Base-by-base conservation (phyloP, 2,329 filamentous ascomycete species). In the Clonostachys solani region DNA sequence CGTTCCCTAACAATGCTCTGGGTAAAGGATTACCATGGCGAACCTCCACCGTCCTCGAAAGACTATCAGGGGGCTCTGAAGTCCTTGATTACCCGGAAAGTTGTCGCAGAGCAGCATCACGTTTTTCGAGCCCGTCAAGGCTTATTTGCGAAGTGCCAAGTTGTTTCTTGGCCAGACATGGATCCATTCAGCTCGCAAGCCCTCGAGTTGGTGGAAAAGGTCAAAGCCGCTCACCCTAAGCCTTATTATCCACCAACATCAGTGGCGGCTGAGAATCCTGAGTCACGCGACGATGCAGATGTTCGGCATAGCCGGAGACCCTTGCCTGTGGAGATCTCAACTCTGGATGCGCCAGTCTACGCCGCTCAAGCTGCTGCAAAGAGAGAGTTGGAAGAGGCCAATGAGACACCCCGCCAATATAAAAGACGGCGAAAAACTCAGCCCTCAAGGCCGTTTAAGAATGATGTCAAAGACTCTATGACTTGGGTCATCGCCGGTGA, bases 331-430 rank as follows among this genome's bases (percentile, higher is more conserved):
- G 71, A 74, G 44, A 66, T 80, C 16, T 73, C 75, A 35, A 64
- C 71, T n/a, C 56, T 80, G 29, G 66, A 70, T 45, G 76, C 76
- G 2, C 76, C 76, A 4, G 72, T 77, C 29, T 80, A 80, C 56
- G 64, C 59, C n/a, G 64, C 65, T 10, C 66, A 68, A 51, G 48
- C 60, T 43, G 60, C 64, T 12, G 58, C 62, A 10, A 68, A 66
- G 49, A 61, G 60, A 34, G 56, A 51, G 3, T 46, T 52, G 5
- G 57, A 60, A 29, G 42, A 55, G 7, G 53, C 51, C 5, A 54
- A 53, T 15, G 50, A 53, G 9, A 47, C 53, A 15, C 37, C 38
- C 5, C 43, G 46, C 12, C 15, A 38, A n/a, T 18, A 38, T n/a
- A 38, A 18, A 18, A 38, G 17, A 38, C 36, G 36, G 5, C 15